Evolutionary conservation across 805 yeast genomes (phyloP).

Genomic region (Citeromyces matritensis): DNA sequence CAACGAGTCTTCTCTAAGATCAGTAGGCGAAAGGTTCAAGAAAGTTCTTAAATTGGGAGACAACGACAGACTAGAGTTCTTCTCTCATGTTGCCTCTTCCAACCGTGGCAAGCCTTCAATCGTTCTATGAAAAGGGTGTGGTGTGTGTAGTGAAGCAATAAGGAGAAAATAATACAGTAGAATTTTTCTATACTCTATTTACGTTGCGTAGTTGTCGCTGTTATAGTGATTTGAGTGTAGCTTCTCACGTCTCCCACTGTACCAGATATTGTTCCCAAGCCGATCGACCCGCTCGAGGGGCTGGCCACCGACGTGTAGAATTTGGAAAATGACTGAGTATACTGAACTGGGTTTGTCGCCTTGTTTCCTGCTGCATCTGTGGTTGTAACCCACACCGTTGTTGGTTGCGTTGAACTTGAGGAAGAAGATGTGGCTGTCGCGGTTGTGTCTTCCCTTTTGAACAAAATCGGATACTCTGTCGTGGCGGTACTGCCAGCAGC

Average conservation of each 20-base stretch:
- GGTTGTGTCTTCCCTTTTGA: no score
- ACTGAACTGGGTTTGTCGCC: conserved; percentile 28
- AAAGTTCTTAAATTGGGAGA: conserved; percentile 65
- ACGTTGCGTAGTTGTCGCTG: background rate
- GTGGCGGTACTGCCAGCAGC: no score
- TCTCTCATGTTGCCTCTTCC: conserved; percentile 38
- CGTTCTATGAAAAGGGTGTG: background rate
- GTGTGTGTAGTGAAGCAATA: background rate
- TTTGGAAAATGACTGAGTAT: conserved; percentile 31
- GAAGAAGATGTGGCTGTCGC: no score
- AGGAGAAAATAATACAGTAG: background rate
- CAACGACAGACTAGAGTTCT: conserved; percentile 69
- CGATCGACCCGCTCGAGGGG: conserved; percentile 52
- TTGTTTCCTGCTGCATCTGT: conserved; percentile 21
- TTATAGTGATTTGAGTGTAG: conserved; percentile 22
- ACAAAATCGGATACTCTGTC: no score
- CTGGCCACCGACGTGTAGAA: conserved; percentile 25
- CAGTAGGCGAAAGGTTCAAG: conserved; percentile 81
- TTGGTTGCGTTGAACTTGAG: conserved; percentile 6
- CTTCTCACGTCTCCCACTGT: conserved; percentile 43
- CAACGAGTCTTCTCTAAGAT: conserved; percentile 42
- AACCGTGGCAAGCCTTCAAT: background rate
- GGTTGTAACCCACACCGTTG: conserved; percentile 34
- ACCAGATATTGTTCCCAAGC: conserved; percentile 62
- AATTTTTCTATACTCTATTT: background rate